Percentiles rank a stretch among this genome's conserved stretches.
These are phyloP conservation scores for Ambrosiella beaveri DNA, from an alignment of 2,329 filamentous ascomycete species.

Conservation along the genomic window DNA sequence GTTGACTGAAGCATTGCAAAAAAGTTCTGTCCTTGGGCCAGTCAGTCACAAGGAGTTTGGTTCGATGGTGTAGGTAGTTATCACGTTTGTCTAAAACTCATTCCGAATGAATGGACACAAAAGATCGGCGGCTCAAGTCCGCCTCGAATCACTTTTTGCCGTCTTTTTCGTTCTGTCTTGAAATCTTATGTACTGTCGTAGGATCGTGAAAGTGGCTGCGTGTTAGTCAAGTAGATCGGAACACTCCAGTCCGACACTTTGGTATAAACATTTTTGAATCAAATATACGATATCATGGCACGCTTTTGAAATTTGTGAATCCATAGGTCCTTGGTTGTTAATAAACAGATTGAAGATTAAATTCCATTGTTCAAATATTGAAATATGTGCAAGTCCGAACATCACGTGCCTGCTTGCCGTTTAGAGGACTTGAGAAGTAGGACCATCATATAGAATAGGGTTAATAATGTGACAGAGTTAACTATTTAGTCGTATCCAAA, in stretches of 20 bases:
- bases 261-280: background rate
- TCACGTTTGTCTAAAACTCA: conserved; percentile 11
- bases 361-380: background rate
- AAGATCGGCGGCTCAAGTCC: conserved; percentile 11
- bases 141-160: conserved; percentile 9
- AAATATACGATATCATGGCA: background rate
- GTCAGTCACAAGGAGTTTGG: background rate
- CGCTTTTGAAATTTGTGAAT: no score
- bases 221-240: background rate
- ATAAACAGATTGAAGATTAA: background rate
- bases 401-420: background rate
- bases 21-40: background rate
- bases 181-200: background rate
- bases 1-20: no score
- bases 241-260: background rate
- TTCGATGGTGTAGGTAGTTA: conserved; percentile 12
- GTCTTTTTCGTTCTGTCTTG: background rate
- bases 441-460: background rate
- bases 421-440: no score
- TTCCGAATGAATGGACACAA: conserved; percentile 4
- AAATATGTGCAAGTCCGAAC: background rate
- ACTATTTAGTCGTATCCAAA: background rate
- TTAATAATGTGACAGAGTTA: background rate
- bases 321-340: no score
- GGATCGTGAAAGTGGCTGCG: background rate